phyloP scores from a whole-genome alignment of 257 asterid species.

The Ligustrum vulgare region DNA sequence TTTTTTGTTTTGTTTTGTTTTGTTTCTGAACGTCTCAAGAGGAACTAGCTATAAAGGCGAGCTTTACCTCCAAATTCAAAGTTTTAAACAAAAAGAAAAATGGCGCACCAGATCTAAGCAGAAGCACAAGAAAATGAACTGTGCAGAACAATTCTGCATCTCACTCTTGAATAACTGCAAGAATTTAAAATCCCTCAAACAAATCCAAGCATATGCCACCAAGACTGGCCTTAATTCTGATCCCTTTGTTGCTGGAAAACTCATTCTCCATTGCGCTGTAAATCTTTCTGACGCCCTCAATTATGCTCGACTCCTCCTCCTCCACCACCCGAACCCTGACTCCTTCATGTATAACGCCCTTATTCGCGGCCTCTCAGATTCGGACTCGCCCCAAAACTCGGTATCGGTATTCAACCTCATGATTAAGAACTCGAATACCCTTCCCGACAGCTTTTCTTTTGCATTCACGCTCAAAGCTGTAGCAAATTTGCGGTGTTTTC shows the following conservation, averaged over 20 bases:
- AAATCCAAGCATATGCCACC: conserved; percentile 58
- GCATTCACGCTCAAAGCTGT: conserved; percentile 73
- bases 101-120: background rate
- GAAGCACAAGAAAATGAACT: conserved; percentile 37
- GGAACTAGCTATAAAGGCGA: background rate
- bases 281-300: conserved; percentile 52
- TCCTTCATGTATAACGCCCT: conserved; percentile 83
- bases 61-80: background rate
- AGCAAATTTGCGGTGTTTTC: conserved; percentile 57
- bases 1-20: too few species aligned
- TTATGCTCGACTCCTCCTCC: conserved; percentile 58
- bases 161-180: conserved; percentile 54
- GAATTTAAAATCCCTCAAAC: conserved; percentile 54
- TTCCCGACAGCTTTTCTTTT: conserved; percentile 72
- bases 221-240: conserved; percentile 59
- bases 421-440: conserved; percentile 37
- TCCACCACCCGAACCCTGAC: conserved; percentile 53
- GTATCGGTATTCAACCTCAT: conserved; percentile 46
- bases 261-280: conserved; percentile 63
- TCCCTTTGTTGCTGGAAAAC: conserved; percentile 65
- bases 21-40: too few species aligned
- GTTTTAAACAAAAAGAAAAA: background rate
- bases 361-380: conserved; percentile 75
- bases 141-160: conserved; percentile 33
- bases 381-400: conserved; percentile 52